phyloP scores from a whole-genome alignment of 768 basidiomycete genomes.

The Cubamyces sp. region DNA sequence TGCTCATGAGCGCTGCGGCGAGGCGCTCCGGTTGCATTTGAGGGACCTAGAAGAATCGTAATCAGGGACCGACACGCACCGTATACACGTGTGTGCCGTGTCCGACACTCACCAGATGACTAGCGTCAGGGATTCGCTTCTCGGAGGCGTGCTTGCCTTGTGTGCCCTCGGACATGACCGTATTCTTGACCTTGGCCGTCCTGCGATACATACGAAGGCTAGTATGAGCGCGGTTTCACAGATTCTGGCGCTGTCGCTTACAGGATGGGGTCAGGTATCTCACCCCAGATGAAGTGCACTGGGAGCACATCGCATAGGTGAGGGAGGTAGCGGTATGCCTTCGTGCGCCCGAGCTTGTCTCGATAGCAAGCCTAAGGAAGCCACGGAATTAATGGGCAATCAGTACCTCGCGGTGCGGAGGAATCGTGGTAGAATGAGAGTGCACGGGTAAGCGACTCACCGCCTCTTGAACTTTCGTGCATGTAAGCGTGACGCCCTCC shows the following conservation, averaged over 20 bases:
- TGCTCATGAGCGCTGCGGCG: no score
- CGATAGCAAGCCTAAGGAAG: conserved; percentile 42
- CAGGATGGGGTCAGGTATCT: conserved; percentile 36
- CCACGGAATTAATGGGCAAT: neutral
- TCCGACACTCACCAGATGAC: conserved; percentile 7
- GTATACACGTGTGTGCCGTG: no score
- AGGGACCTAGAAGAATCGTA: no score
- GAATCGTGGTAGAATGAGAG: neutral
- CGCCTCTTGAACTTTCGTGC: conserved; percentile 49
- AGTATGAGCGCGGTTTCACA: no score
- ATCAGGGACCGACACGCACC: no score
- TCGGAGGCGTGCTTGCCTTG: conserved; percentile 7
- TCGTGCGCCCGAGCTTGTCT: conserved; percentile 39
- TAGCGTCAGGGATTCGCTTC: neutral
- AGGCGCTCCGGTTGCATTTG: no score
- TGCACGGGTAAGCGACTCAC: conserved; percentile 17
- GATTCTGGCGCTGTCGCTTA: neutral
- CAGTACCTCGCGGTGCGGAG: no score
- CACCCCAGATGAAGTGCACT: conserved; percentile 52
- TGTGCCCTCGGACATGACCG: conserved; percentile 2
- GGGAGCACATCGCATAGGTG: conserved; percentile 40
- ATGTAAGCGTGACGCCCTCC: conserved; percentile 55
- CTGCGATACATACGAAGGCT: neutral
- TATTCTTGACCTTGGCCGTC: neutral
- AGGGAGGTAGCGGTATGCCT: conserved; percentile 41